phyloP scores from a whole-genome alignment of 257 asterid species.

The Paraleonurus japonicus region DNA sequence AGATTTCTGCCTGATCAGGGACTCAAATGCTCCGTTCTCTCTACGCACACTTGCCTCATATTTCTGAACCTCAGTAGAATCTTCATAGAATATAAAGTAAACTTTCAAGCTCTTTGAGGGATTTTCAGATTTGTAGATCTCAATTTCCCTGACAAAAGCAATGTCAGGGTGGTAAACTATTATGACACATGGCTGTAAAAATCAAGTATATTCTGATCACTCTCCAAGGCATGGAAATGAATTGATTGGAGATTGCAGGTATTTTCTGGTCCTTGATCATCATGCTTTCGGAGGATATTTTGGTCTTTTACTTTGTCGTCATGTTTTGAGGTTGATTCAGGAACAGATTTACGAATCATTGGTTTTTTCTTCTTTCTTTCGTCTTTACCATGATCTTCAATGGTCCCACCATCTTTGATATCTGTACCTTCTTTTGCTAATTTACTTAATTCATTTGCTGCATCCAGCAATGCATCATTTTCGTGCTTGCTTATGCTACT shows the following conservation, averaged over 20 bases:
- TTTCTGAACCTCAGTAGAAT: conserved; percentile 92
- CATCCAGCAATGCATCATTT: conserved; percentile 83
- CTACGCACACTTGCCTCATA: conserved; percentile 87
- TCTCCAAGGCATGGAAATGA: conserved; percentile 86
- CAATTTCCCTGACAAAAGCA: conserved; percentile 92
- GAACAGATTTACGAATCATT: conserved; percentile 35
- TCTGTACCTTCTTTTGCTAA: conserved; percentile 42
- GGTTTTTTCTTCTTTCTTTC: conserved; percentile 49
- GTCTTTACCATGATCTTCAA: conserved; percentile 35
- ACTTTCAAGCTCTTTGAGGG: conserved; percentile 70
- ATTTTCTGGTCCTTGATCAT: conserved; percentile 40
- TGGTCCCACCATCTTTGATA: conserved; percentile 38
- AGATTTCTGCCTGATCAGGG: conserved; percentile 92
- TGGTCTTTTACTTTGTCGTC: conserved; percentile 30
- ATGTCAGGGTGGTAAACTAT: conserved; percentile 88
- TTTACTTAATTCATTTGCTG: conserved; percentile 70
- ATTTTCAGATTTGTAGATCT: conserved; percentile 85
- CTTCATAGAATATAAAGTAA: conserved; percentile 85
- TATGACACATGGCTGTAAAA: conserved; percentile 80
- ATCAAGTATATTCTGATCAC: conserved; percentile 72
- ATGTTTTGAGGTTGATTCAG: conserved; percentile 38
- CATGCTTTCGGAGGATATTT: conserved; percentile 53
- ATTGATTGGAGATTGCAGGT: conserved; percentile 52
- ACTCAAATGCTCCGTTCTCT: conserved; percentile 94
- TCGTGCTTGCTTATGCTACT: conserved; percentile 82